Conservation (phyloP, 495 filamentous ascomycete species). For the Letharia columbiana region DNA sequence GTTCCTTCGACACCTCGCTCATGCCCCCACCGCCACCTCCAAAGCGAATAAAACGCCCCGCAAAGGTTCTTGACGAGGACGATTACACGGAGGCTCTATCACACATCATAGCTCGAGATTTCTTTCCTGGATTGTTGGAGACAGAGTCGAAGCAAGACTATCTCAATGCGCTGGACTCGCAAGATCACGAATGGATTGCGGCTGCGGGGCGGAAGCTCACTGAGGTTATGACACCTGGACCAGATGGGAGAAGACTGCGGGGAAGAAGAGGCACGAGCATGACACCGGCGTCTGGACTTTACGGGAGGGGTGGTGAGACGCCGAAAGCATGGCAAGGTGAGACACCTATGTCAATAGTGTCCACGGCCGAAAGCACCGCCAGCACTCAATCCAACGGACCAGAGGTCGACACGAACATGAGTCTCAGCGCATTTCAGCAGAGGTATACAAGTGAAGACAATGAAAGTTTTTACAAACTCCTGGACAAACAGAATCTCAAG, state of each 20-base stretch:
- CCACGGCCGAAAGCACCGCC: conserved; percentile 32
- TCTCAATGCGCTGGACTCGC: conserved; percentile 78
- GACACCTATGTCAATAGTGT: conserved; percentile 55
- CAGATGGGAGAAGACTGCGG: conserved; percentile 37
- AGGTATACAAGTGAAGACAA: conserved; percentile 97
- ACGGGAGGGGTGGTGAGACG: conserved; percentile 36
- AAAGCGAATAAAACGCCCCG: conserved; percentile 87
- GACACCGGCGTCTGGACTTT: conserved; percentile 23
- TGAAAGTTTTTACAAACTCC: conserved; percentile 82
- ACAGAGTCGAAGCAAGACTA: conserved; percentile 84
- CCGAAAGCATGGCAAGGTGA: conserved; percentile 52
- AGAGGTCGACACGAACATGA: conserved; percentile 68
- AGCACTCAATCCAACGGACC: conserved; percentile 30
- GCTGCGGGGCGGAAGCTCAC: conserved; percentile 63
- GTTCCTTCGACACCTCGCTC: conserved; percentile 57
- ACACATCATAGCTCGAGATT: conserved; percentile 92
- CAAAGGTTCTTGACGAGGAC: conserved; percentile 87
- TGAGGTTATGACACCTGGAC: conserved; percentile 73
- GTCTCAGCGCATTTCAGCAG: conserved; percentile 74
- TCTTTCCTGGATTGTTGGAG: conserved; percentile 87
- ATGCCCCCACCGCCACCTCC: conserved; percentile 87
- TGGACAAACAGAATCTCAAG: conserved; percentile 87
- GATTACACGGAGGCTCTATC: conserved; percentile 84
- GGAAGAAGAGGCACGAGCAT: conserved; percentile 31
- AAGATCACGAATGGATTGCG: conserved; percentile 78